Evolutionary conservation across 1,284 basidiomycete genomes (phyloP).

Genomic region (Ustanciosporium gigantosporum): DNA sequence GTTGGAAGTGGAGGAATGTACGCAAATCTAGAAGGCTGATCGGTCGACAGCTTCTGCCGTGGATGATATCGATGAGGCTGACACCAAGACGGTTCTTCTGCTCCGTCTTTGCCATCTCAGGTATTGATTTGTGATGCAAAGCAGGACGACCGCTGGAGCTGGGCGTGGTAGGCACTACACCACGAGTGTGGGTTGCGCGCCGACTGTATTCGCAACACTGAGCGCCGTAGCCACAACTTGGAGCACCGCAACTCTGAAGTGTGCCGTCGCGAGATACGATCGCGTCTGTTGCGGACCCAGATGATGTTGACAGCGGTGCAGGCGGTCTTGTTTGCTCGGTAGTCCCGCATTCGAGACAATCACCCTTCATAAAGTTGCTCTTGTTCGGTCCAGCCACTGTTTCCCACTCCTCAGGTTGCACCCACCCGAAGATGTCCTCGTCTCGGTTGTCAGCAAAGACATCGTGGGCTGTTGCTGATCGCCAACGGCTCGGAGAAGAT

Average conservation of each 20-base stretch:
- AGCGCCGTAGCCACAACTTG: slow-evolving; percentile 36
- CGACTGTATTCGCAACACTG: slow-evolving; percentile 39
- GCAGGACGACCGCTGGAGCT: background rate
- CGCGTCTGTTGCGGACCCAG: too few relatives aligned
- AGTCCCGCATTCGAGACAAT: slow-evolving; percentile 19
- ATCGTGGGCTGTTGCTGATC: slow-evolving; percentile 28
- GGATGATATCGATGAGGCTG: slow-evolving; percentile 45
- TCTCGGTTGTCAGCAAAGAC: slow-evolving; percentile 36
- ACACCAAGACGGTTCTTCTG: slow-evolving; percentile 23
- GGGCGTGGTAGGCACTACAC: slow-evolving; percentile 4
- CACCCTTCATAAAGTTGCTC: slow-evolving; percentile 27
- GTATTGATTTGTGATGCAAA: background rate
- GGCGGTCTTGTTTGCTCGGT: slow-evolving; percentile 1
- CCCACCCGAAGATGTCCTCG: slow-evolving; percentile 41
- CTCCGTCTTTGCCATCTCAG: slow-evolving; percentile 1
- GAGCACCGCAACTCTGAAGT: slow-evolving; percentile 17
- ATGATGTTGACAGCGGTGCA: too few relatives aligned
- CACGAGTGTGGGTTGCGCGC: slow-evolving; percentile 9
- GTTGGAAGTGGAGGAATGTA: slow-evolving; percentile 26
- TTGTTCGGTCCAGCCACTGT: slow-evolving; percentile 34
- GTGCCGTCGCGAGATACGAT: background rate
- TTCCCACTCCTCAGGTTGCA: slow-evolving; percentile 40
- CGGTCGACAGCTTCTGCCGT: slow-evolving; percentile 44
- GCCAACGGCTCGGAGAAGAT: slow-evolving; percentile 2
- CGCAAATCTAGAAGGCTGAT: slow-evolving; percentile 35